Evolutionary conservation across 2,329 filamentous ascomycete species (phyloP).

Genomic region (Botrytis fragariae): DNA sequence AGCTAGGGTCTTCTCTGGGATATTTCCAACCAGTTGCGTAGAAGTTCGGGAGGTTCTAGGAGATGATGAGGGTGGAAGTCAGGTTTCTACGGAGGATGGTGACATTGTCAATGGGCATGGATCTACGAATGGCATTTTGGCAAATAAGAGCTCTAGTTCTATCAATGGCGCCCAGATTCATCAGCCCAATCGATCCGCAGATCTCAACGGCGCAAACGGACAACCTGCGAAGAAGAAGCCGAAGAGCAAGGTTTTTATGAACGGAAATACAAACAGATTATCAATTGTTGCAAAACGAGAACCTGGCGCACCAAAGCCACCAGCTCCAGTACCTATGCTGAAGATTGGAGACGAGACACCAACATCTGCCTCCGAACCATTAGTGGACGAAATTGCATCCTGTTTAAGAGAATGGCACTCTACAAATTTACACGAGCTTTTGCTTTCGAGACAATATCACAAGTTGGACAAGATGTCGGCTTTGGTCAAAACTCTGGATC

Average conservation of each 20-base stretch:
- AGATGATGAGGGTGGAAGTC: constrained; percentile 57
- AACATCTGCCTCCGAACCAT: constrained; percentile 80
- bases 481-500: constrained; percentile 79
- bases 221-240: constrained; percentile 23
- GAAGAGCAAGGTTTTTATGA: constrained; percentile 26
- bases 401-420: constrained; percentile 98
- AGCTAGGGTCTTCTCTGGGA: constrained; percentile 95
- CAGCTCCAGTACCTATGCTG: constrained; percentile 92
- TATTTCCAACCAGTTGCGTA: constrained; percentile 92
- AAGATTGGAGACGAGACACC: constrained; percentile 97
- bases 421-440: constrained; percentile 87
- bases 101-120: constrained; percentile 21
- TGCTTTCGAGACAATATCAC: constrained; percentile 78
- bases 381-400: constrained; percentile 96
- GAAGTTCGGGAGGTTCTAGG: constrained; percentile 91
- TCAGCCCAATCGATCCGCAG: neutral
- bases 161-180: neutral
- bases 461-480: constrained; percentile 77
- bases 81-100: constrained; percentile 18
- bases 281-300: constrained; percentile 56
- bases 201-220: constrained; percentile 15
- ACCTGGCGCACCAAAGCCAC: constrained; percentile 69
- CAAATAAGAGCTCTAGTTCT: neutral
- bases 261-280: constrained; percentile 36
- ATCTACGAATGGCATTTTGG: constrained; percentile 23